Evolutionary conservation across 768 basidiomycete genomes (phyloP).

Genomic region (Rubroboletus pulcherrimus): DNA sequence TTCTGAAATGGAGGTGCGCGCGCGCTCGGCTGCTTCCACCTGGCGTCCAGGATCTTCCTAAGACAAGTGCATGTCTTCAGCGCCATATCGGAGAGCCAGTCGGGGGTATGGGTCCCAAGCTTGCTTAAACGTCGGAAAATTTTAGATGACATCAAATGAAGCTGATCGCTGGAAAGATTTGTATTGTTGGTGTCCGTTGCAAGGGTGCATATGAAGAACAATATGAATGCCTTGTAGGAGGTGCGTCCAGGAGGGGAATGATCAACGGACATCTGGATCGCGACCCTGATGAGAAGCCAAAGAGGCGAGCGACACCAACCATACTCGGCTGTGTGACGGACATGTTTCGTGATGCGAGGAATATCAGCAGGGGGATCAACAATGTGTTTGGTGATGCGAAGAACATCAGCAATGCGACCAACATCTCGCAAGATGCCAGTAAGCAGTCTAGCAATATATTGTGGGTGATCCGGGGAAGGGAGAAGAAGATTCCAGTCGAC

Average conservation of each 20-base stretch:
- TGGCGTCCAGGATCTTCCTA: conserved; percentile 18
- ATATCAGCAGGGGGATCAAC: background rate
- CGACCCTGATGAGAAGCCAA: conserved; percentile 21
- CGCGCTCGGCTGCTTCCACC: conserved; percentile 33
- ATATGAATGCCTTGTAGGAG: no score
- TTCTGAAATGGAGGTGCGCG: conserved; percentile 17
- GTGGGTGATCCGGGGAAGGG: background rate
- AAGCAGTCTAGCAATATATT: background rate
- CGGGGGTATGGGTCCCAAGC: background rate
- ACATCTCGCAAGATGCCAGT: background rate
- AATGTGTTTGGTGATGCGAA: conserved; percentile 10
- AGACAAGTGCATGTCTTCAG: conserved; percentile 15
- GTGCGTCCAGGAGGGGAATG: no score
- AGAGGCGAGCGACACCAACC: no score
- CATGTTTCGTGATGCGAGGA: conserved; percentile 12
- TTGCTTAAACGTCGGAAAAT: background rate
- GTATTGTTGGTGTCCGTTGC: conserved; percentile 18
- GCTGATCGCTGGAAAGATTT: conserved; percentile 17
- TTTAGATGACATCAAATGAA: conserved; percentile 24
- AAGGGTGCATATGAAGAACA: conserved; percentile 17
- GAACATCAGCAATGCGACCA: background rate
- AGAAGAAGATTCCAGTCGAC: background rate
- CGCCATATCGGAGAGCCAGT: conserved; percentile 37
- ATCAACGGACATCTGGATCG: conserved; percentile 24
- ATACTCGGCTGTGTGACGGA: conserved; percentile 10